Evolutionary conservation across 1,139 yeast species (phyloP), one percentile per base, ranked within the genome.

Genomic region (Sugiyamaella castrensis): DNA sequence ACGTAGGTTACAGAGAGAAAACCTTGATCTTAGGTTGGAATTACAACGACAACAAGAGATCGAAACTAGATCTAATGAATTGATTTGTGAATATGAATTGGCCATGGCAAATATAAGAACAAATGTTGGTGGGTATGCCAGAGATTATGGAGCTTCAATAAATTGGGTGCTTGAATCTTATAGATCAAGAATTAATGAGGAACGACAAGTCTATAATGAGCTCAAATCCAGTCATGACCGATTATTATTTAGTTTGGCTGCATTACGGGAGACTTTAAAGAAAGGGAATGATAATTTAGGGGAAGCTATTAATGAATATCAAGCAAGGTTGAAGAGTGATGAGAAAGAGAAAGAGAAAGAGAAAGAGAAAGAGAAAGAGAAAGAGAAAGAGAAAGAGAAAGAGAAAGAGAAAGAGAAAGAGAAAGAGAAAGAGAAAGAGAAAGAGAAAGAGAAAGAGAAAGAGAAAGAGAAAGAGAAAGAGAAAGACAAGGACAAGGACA

Each of bases 41-140:
- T 53, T 63, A 11, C 67, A 63, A 41, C 54, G 57, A 24, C 53
- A 60, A 5, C 56, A 59, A 43, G 60, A 57, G 30, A 51, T 57
- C 11, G 64, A 59, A 16, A 40, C 47, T 8, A 55, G 57, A 43
- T 50, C 57, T 34, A 48, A 48, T 5, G 58, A 56, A 24, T 37
- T 60, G 15, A 42, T 62, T n/a, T 48, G 47, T 13, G 53, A 54
- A 28, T 63, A 58, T 39, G 62, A 59, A 40, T 42, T 47, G 24
- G 53, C 62, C 1, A 33, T 61, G 42, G 50, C 53, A 26, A 53
- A 51, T 28, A 47, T 62, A 9, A 41, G 51, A 10, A 53, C 52
- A 16, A 57, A 55, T 8, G 45, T 61, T 10, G 48, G 50, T 9
- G 48, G 48, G 6, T 57, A 60, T 44, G 44, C 57, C 4, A 47